These are phyloP conservation scores for Wickerhamiella qilinensis DNA, from an alignment of 805 yeast genomes.

Conservation along the genomic window DNA sequence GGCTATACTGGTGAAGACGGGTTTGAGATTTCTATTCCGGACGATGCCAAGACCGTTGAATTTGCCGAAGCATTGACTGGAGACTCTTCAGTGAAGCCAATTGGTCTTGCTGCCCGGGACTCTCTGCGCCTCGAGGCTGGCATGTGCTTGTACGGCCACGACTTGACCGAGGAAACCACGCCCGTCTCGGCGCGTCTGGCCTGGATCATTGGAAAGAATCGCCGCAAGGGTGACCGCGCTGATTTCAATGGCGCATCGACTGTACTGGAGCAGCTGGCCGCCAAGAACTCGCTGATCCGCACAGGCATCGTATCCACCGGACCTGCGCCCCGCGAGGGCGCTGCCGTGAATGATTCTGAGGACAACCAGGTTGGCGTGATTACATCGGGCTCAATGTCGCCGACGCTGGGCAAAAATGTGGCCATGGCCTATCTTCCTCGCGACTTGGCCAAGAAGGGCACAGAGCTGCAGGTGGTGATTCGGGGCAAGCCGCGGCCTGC, in stretches of 20 bases:
- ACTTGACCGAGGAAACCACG: constrained; percentile 58
- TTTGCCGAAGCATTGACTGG: constrained; percentile 47
- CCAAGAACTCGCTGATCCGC: constrained; percentile 46
- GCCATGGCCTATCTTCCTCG: constrained; percentile 82
- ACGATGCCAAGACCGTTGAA: constrained; percentile 32
- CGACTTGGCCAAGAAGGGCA: constrained; percentile 56
- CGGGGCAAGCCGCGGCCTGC: constrained; percentile 75
- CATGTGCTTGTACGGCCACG: constrained; percentile 94
- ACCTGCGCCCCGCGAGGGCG: constrained; percentile 83
- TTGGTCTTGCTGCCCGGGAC: constrained; percentile 97
- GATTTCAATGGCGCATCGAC: constrained; percentile 62
- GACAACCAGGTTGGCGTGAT: constrained; percentile 40
- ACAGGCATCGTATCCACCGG: constrained; percentile 63
- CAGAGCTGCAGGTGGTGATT: constrained; percentile 53
- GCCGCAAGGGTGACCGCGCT: constrained; percentile 35
- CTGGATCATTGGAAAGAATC: constrained; percentile 76
- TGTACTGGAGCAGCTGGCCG: constrained; percentile 54
- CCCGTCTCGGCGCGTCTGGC: constrained; percentile 81
- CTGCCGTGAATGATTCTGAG: constrained; percentile 43
- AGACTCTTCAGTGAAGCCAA: constrained; percentile 47
- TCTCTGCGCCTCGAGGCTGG: constrained; percentile 94
- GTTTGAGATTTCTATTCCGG: constrained; percentile 72
- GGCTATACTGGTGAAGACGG: constrained; percentile 99
- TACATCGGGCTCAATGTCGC: constrained; percentile 53
- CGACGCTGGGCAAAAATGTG: constrained; percentile 58